Conservation (phyloP, 108 stramenopile genomes). For the Nitzschia putrida region DNA sequence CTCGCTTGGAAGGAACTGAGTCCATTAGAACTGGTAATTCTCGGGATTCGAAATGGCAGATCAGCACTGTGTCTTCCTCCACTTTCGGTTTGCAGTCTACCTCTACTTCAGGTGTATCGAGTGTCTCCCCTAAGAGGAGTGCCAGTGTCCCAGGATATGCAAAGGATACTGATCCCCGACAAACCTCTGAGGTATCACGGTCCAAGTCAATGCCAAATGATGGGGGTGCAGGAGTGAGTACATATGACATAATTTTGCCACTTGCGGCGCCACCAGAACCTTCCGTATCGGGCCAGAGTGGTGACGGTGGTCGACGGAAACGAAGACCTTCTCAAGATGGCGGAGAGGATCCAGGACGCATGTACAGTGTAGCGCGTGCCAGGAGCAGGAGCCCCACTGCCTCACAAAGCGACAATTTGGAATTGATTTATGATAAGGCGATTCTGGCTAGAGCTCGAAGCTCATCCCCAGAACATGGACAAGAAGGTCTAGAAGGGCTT, state of each 20-base stretch:
- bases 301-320: neutral
- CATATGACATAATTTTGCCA: neutral
- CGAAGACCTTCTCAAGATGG: neutral
- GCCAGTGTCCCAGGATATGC: neutral
- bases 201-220: neutral
- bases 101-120: neutral
- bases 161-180: neutral
- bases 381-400: neutral
- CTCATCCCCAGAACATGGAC: neutral
- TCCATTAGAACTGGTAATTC: constrained; percentile 2
- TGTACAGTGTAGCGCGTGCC: neutral
- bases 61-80: neutral
- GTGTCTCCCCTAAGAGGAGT: neutral
- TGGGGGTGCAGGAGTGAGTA: neutral
- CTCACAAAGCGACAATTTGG: neutral
- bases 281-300: neutral
- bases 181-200: neutral
- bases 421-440: neutral
- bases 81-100: neutral
- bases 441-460: neutral
- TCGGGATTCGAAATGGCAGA: neutral
- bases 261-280: neutral
- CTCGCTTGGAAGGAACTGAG: constrained; percentile 22
- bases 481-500: neutral
- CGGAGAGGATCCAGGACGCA: neutral